Evolutionary conservation across 1,284 basidiomycete genomes (phyloP).

Genomic region (Trametes polyzona): DNA sequence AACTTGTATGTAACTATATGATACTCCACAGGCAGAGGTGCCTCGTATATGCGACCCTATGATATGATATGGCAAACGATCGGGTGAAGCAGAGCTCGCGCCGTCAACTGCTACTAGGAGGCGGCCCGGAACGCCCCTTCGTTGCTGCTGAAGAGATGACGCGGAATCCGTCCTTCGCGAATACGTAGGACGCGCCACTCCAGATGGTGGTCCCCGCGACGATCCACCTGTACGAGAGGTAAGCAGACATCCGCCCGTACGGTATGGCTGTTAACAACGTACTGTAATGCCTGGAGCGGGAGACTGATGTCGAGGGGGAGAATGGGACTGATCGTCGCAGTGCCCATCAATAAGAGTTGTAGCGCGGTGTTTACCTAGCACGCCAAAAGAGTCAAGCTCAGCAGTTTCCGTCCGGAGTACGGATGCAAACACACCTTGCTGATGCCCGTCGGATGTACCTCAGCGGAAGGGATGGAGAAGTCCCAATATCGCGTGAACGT

Average conservation of each 20-base stretch:
- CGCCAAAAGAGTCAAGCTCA: neutral
- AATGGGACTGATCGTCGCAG: constrained; percentile 84
- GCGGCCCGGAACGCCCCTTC: constrained; percentile 21
- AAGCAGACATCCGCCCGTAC: neutral
- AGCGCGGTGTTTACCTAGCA: constrained; percentile 88
- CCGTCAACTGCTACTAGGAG: constrained; percentile 1
- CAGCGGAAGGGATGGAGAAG: constrained; percentile 91
- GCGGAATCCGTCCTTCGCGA: constrained; percentile 41
- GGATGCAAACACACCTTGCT: constrained; percentile 67
- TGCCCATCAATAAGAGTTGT: constrained; percentile 89
- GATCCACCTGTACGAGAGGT: constrained; percentile 59
- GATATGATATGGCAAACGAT: neutral
- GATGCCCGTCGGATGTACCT: constrained; percentile 88
- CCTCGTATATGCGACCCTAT: constrained; percentile 3
- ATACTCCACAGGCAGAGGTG: neutral
- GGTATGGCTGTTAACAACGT: constrained; percentile 34
- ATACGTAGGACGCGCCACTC: constrained; percentile 91
- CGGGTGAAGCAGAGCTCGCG: neutral
- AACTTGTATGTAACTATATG: constrained; percentile 3
- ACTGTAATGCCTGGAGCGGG: constrained; percentile 69
- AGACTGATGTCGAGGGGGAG: constrained; percentile 63
- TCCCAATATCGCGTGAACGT: constrained; percentile 94
- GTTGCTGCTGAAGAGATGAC: constrained; percentile 24
- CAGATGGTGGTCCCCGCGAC: constrained; percentile 91
- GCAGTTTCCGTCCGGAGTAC: neutral